Conservation (phyloP, 305 asterid species). For the Rubia peregrina region DNA sequence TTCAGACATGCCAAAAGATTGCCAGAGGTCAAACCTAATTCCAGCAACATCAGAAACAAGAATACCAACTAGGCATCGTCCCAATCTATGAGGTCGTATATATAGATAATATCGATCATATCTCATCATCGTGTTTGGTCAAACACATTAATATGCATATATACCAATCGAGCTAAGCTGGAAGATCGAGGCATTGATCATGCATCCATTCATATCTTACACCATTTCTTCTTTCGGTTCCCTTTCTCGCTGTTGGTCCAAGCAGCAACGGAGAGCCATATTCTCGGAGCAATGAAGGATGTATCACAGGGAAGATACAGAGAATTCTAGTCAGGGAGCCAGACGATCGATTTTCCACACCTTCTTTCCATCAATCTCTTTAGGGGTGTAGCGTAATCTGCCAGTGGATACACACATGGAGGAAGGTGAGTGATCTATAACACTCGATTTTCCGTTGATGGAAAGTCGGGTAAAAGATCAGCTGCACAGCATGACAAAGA, state of each 20-base stretch:
- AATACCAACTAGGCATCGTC: too few relatives aligned
- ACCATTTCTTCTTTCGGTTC: background rate
- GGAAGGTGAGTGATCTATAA: background rate
- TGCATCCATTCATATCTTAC: background rate
- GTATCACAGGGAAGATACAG: conserved; percentile 38
- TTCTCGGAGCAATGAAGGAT: background rate
- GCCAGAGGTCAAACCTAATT: too few relatives aligned
- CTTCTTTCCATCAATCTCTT: conserved; percentile 41
- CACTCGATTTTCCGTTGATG: background rate
- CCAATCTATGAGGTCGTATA: too few relatives aligned
- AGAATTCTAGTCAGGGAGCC: conserved; percentile 59
- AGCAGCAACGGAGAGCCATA: background rate
- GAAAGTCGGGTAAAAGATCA: background rate
- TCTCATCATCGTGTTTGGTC: background rate
- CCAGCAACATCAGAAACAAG: too few relatives aligned
- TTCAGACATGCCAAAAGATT: too few relatives aligned
- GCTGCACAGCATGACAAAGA: background rate
- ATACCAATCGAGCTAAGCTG: background rate
- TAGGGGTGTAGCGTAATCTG: conserved; percentile 57
- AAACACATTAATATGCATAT: background rate
- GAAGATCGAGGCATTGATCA: background rate
- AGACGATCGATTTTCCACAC: conserved; percentile 64
- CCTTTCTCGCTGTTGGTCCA: background rate
- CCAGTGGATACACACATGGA: conserved; percentile 4
- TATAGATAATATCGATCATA: background rate